Evolutionary conservation across 2,329 filamentous ascomycete species (phyloP).

Genomic region (Apiospora marii): DNA sequence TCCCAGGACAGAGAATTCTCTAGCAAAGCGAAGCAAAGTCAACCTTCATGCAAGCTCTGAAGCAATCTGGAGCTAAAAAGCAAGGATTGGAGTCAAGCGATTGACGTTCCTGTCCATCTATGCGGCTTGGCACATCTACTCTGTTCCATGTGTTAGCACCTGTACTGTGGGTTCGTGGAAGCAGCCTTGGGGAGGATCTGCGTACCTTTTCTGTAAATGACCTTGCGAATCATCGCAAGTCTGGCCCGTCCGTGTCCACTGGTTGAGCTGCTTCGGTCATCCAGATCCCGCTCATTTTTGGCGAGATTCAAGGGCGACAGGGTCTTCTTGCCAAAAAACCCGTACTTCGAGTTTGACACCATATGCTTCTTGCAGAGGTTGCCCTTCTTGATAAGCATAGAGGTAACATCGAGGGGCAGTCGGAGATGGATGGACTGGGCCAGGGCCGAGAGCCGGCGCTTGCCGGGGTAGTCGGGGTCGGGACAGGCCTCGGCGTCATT

Average conservation of each 20-base stretch:
- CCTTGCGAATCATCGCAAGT: background rate
- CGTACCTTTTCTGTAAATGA: background rate
- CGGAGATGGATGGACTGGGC: background rate
- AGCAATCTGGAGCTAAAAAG: no score
- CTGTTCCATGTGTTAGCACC: background rate
- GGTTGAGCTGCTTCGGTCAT: background rate
- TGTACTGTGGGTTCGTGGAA: background rate
- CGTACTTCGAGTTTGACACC: background rate
- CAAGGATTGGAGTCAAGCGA: no score
- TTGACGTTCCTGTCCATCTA: no score
- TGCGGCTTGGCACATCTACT: background rate
- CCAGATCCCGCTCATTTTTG: background rate
- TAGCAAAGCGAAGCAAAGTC: no score
- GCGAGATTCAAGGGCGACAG: background rate
- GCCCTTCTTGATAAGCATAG: background rate
- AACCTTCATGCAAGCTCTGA: no score
- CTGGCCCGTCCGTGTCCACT: background rate
- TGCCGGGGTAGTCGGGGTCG: background rate
- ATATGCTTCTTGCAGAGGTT: background rate
- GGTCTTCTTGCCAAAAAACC: background rate
- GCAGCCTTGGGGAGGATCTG: rapidly evolving
- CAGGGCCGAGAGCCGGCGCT: background rate
- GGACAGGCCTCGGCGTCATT: background rate
- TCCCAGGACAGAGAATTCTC: no score
- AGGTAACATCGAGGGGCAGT: background rate